phyloP scores from a whole-genome alignment of 371 early-diverging fungal genomes.

The Rhizopus microsporus region DNA sequence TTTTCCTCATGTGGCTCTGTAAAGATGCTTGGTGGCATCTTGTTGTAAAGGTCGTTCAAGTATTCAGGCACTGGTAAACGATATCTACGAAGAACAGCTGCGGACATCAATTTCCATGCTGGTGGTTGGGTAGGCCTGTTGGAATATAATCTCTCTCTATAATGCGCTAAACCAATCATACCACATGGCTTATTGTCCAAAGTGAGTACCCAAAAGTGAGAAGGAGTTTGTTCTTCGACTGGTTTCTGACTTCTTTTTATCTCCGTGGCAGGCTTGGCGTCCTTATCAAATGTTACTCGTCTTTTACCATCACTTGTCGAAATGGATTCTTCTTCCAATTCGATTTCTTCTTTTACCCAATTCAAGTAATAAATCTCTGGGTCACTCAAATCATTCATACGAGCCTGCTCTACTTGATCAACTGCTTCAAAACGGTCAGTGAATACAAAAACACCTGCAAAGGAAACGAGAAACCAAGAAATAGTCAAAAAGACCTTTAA shows the following conservation, averaged over 20 bases:
- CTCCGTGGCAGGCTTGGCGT: constrained; percentile 33
- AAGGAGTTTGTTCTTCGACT: constrained; percentile 30
- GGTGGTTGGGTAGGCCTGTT: constrained; percentile 21
- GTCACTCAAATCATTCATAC: constrained; percentile 46
- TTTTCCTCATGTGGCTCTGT: constrained; percentile 29
- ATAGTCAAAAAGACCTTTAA: constrained; percentile 39
- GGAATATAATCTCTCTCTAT: constrained; percentile 21
- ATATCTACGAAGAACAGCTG: constrained; percentile 18
- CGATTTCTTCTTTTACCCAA: constrained; percentile 33
- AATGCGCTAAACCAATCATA: constrained; percentile 42
- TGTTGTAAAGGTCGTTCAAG: constrained; percentile 18
- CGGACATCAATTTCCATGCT: constrained; percentile 27
- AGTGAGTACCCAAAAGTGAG: constrained; percentile 51
- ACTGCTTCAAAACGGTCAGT: constrained; percentile 44
- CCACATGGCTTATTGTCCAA: constrained; percentile 40
- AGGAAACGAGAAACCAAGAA: constrained; percentile 37
- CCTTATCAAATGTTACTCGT: constrained; percentile 31
- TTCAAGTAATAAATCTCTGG: constrained; percentile 49
- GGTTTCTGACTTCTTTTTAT: constrained; percentile 34
- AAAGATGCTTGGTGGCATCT: constrained; percentile 21
- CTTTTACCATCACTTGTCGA: constrained; percentile 8
- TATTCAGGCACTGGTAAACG: constrained; percentile 20
- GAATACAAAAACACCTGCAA: constrained; percentile 35
- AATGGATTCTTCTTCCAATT: constrained; percentile 7
- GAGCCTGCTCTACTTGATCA: constrained; percentile 37